Evolutionary conservation across 495 filamentous ascomycete species (phyloP).

Genomic region (Wilcoxina mikolae): DNA sequence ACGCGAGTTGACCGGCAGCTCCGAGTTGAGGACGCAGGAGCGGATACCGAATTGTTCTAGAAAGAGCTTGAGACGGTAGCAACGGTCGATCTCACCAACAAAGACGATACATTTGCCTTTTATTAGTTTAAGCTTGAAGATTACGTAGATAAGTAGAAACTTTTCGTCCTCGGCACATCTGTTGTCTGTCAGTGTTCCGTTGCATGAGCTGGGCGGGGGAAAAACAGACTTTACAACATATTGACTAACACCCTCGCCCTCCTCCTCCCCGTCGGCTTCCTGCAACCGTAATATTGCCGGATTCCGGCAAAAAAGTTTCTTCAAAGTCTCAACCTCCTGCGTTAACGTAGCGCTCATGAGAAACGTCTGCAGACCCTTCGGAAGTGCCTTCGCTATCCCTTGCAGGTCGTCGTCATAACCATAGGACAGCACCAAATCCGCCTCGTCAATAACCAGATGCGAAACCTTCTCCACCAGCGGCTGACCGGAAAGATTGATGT

Average conservation of each 20-base stretch:
- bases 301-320: slow-evolving; percentile 70
- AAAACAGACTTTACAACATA: slow-evolving; percentile 59
- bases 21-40: slow-evolving; percentile 87
- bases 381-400: slow-evolving; percentile 55
- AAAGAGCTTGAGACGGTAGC: slow-evolving; percentile 87
- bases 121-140: slow-evolving; percentile 86
- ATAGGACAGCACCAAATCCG: slow-evolving; percentile 85
- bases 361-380: slow-evolving; percentile 74
- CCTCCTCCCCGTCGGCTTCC: slow-evolving; percentile 44
- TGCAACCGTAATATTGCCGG: slow-evolving; percentile 64
- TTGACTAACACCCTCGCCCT: slow-evolving; percentile 60
- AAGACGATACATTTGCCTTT: slow-evolving; percentile 93
- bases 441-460: slow-evolving; percentile 85
- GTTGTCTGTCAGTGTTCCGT: slow-evolving; percentile 11
- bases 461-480: slow-evolving; percentile 48
- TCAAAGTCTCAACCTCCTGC: slow-evolving; percentile 69
- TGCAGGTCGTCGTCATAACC: slow-evolving; percentile 86
- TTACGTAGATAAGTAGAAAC: slow-evolving; percentile 81
- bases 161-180: slow-evolving; percentile 93
- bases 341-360: slow-evolving; percentile 88
- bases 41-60: slow-evolving; percentile 92
- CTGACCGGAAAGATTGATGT: slow-evolving; percentile 54
- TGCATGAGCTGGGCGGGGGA: neutral
- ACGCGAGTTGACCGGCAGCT: slow-evolving; percentile 80
- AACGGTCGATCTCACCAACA: slow-evolving; percentile 81